A percentile compares a stretch with the other conserved stretches of the same genome.
phyloP scores from a whole-genome alignment of 1,284 basidiomycete species.

The Leucoagaricus sp. region DNA sequence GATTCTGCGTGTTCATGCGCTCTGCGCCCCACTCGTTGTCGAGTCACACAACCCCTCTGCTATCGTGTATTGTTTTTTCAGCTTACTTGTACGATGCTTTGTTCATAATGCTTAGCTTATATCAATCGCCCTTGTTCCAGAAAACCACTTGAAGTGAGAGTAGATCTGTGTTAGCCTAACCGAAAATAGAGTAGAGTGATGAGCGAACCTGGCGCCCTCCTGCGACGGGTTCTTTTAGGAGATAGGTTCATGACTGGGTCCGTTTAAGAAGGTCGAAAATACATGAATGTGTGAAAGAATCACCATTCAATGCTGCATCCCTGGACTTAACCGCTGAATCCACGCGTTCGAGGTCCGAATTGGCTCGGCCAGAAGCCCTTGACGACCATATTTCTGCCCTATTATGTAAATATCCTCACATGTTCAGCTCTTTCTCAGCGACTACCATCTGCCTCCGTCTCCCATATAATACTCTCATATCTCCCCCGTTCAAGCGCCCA shows the following conservation, averaged over 20 bases:
- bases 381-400: not conserved
- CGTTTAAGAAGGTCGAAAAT: too few species aligned
- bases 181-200: slow-evolving; percentile 10
- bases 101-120: not conserved
- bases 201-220: not conserved
- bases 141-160: not conserved
- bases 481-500: slow-evolving; percentile 2
- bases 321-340: not conserved
- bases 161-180: not conserved
- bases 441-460: not conserved
- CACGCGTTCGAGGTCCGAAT: slow-evolving; percentile 6
- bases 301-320: not conserved
- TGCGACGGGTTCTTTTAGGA: not conserved
- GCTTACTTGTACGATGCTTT: slow-evolving; percentile 1
- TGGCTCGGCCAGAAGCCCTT: slow-evolving; percentile 1
- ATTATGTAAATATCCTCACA: slow-evolving; percentile 4
- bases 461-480: slow-evolving; percentile 4
- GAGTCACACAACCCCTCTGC: not conserved
- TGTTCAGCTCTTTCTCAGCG: slow-evolving; percentile 1
- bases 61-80: not conserved
- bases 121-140: slow-evolving; percentile 12
- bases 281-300: not conserved
- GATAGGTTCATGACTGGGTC: not conserved
- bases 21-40: not conserved
- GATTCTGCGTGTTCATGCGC: slow-evolving; percentile 3